Evolutionary conservation across 371 early-diverging fungal species (phyloP).

Genomic region (Zychaea mexicana): DNA sequence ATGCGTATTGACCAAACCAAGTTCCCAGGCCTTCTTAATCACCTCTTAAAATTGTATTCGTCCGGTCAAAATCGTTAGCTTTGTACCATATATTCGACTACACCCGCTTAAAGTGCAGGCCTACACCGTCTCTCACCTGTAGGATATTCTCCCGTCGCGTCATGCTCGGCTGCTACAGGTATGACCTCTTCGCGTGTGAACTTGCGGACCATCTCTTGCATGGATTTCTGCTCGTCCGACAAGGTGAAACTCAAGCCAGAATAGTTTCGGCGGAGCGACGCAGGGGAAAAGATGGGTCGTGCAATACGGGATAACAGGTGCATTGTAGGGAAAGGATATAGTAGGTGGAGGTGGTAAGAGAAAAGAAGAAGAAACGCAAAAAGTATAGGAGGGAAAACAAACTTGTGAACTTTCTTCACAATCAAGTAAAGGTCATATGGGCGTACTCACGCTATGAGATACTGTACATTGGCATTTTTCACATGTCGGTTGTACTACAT

Average conservation of each 20-base stretch:
- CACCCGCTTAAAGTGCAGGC: no score
- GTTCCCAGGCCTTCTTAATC: conserved; percentile 95
- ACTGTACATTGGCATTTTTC: neutral
- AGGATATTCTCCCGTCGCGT: conserved; percentile 93
- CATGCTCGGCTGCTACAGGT: conserved; percentile 94
- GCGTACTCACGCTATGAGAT: neutral
- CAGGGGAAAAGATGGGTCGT: neutral
- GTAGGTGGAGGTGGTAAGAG: no score
- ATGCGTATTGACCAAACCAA: conserved; percentile 94
- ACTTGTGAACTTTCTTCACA: neutral
- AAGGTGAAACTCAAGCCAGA: conserved; percentile 65
- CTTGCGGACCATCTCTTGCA: conserved; percentile 92
- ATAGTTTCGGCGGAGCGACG: neutral
- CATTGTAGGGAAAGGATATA: neutral
- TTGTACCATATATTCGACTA: neutral
- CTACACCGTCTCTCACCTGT: conserved; percentile 26
- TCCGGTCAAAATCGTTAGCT: neutral
- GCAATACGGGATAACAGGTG: neutral
- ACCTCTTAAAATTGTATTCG: conserved; percentile 59
- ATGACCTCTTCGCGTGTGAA: conserved; percentile 91
- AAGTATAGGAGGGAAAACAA: neutral
- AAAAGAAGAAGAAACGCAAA: neutral
- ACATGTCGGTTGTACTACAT: neutral
- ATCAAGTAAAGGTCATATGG: neutral
- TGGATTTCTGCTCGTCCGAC: conserved; percentile 82